A percentile compares a stretch with the other conserved stretches of the same genome.
Evolutionary conservation across 441 rosid species (phyloP).

Genomic region (Pelargonium australe): DNA sequence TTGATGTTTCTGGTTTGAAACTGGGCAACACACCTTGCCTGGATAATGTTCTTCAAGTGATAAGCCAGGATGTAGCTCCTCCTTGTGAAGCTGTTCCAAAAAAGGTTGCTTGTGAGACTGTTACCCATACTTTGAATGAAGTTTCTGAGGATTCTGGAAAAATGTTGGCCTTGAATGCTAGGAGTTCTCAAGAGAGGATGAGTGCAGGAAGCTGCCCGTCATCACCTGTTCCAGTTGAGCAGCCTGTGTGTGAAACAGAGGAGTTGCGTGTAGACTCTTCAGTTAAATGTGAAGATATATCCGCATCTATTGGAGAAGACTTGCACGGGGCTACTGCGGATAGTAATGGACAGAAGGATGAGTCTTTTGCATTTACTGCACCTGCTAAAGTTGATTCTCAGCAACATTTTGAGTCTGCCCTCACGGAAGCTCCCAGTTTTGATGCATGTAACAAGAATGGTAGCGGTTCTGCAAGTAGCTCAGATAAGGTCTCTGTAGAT

Average conservation of each 20-base stretch:
- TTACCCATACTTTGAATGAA: neutral
- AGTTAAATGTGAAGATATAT: constrained; percentile 14
- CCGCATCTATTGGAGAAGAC: constrained; percentile 13
- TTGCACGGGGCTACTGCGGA: constrained; percentile 7
- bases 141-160: constrained; percentile 13
- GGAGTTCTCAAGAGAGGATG: constrained; percentile 13
- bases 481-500: constrained; percentile 14
- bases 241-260: constrained; percentile 18
- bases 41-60: constrained; percentile 16
- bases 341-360: constrained; percentile 9
- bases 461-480: constrained; percentile 14
- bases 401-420: constrained; percentile 11
- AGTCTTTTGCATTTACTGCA: constrained; percentile 10
- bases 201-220: constrained; percentile 10
- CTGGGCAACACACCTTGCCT: constrained; percentile 5
- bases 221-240: constrained; percentile 16
- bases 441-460: constrained; percentile 15
- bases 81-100: constrained; percentile 10
- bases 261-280: constrained; percentile 13
- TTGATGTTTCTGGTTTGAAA: constrained; percentile 9
- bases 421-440: neutral
- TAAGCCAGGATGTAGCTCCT: constrained; percentile 18
- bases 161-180: constrained; percentile 11
- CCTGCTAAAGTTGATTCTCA: constrained; percentile 17
- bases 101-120: constrained; percentile 16